Base-by-base conservation (phyloP, 1,139 yeast species). In the Nakaseomyces bracarensis region DNA sequence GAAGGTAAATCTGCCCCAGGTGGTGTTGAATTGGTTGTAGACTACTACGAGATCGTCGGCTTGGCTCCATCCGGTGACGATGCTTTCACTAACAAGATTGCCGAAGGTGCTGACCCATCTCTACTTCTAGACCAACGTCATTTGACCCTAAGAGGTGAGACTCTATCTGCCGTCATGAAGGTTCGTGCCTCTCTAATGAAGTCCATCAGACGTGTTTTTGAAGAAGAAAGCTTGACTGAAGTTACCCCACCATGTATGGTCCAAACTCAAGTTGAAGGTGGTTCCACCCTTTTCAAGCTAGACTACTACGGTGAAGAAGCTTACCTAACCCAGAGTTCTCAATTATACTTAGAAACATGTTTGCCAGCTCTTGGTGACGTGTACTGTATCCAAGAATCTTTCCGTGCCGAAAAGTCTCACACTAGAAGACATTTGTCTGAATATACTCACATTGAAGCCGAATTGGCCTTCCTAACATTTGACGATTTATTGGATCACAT, bases 201-300 rank as follows among this genome's bases (percentile, higher is more conserved):
- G 41, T 70, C 93, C 27, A 69, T 93, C 55, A 79, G 99, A 70
- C 73, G 77, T 53, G 82, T 83, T 47, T 89, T 74, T 61, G 70
- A 65, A 26, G 93, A 86, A 57, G 89, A 83, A 68, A 76, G 78
- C 33, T 62, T 87, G 45, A 69, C 78, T 37, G 99, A 93, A 71
- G 96, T 93, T 47, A 91, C 97, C 29, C 97, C 98, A 39, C 99
- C 99, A 58, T 89, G 97, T 69, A 89, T 93, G 97, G 99, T 93
- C 46, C 98, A 93, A 70, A 89, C 96, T 36, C 97, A 91, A 71
- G 99, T 93, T 47, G 99, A 93, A 71, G 98, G 99, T 64, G 99
- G 99, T 43, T 83, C 96, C 26, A 93, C 98, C 14, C 74, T 93
- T 61, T 93, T 93, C 71, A 79, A 82, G 57, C 72, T 93, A 72